Percentiles rank a stretch among this genome's conserved stretches.
These are phyloP conservation scores for Ophiostoma fasciatum DNA, from an alignment of 2,329 filamentous ascomycete genomes.

Conservation along the genomic window DNA sequence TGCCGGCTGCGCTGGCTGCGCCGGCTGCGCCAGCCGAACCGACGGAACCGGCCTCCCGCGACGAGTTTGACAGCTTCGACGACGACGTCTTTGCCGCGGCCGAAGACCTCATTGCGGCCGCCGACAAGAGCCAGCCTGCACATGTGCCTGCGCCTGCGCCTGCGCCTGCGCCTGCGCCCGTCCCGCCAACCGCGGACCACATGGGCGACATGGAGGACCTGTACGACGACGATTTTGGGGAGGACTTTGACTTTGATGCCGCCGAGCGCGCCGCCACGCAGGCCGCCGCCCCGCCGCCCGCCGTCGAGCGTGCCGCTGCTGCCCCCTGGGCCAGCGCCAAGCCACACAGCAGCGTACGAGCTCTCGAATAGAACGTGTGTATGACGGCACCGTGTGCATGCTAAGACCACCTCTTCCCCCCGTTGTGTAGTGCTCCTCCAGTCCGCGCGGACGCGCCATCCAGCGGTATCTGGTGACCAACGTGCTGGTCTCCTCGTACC, in stretches of 20 bases:
- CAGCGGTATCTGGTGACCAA: slow-evolving; percentile 75
- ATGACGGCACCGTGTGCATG: not conserved
- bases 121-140: slow-evolving; percentile 19
- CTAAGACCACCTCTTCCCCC: slow-evolving; percentile 1
- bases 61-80: slow-evolving; percentile 44
- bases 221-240: slow-evolving; percentile 62
- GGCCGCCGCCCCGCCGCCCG: slow-evolving; percentile 20
- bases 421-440: too few relatives aligned
- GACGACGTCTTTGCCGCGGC: slow-evolving; percentile 42
- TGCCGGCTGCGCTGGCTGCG: too few relatives aligned
- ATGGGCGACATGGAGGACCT: slow-evolving; percentile 23
- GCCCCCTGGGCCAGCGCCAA: slow-evolving; percentile 15
- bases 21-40: not conserved
- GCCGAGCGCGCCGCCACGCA: slow-evolving; percentile 61
- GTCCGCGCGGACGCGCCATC: too few relatives aligned
- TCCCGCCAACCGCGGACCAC: slow-evolving; percentile 4
- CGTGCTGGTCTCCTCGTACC: slow-evolving; percentile 55
- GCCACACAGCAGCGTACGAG: slow-evolving; percentile 49
- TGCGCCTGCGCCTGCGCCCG: not conserved
- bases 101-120: slow-evolving; percentile 24
- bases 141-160: too few relatives aligned
- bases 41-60: slow-evolving; percentile 18
- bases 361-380: slow-evolving; percentile 6
- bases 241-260: slow-evolving; percentile 60
- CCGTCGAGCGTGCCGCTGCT: too few relatives aligned